Base-by-base conservation (phyloP, 768 basidiomycete species). In the Tylopilus rubrobrunneus region DNA sequence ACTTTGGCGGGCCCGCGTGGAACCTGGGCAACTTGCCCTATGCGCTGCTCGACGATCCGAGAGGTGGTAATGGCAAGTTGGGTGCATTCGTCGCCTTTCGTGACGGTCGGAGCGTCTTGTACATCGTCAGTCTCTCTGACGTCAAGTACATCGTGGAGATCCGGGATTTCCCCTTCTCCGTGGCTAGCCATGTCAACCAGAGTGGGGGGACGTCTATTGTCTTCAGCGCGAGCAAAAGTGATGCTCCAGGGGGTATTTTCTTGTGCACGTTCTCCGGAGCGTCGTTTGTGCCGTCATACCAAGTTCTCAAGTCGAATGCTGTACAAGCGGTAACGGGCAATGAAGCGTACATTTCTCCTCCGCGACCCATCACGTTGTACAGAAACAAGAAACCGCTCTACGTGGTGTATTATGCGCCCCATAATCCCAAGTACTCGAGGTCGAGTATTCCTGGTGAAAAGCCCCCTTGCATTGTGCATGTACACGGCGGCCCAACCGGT, bases 401-500 rank as follows among this genome's bases (percentile, higher is more conserved):
- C 62, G 80, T 82, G 19, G 73, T 89, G 25, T 87, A 78, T 62
- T 87, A 86, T 59, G 73, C 81, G 0, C 89, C 90, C 0, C 76
- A 71, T 47, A 89, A 89, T 61, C 83, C 85, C 0, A 63, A 71
- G 0, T 90, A 84, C 57, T 61, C 67, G 1, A 84, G 78, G 0
- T 71, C 76, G 4, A 78, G 67, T 41, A 67, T 69, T 14, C 58
- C 66, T 0, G 77, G 74, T 4, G 84, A 87, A 66, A 76, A 74
- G 47, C 90, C 90, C 1, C 90, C 90, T 9, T 83, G 81, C 51
- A 74, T 89, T 8, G 71, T 89, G 12, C 60, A 74, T 34, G 77
- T 78, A 5, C 90, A 92, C 55, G 90, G 90, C 1, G 89, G 89
- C 0, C 90, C 91, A 0, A 90, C 87, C 0, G 60, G 59, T 3